phyloP scores from a whole-genome alignment of 192 early-diverging fungal genomes.

The Umbelopsis ramanniana region DNA sequence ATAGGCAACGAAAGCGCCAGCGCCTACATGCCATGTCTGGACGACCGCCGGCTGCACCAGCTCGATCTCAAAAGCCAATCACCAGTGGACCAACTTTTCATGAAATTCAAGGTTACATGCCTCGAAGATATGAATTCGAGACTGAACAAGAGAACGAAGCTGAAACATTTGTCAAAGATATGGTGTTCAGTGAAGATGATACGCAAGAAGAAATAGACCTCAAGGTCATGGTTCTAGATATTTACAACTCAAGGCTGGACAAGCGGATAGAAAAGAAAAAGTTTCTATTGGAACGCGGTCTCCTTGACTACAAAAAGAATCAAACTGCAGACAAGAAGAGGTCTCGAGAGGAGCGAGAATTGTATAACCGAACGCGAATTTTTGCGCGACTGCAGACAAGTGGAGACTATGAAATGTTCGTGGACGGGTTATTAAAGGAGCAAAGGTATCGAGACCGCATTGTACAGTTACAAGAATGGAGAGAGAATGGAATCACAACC shows the following conservation, averaged over 20 bases:
- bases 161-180: slow-evolving; percentile 93
- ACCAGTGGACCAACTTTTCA: slow-evolving; percentile 90
- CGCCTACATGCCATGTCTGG: slow-evolving; percentile 32
- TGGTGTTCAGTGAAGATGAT: slow-evolving; percentile 89
- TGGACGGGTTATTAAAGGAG: slow-evolving; percentile 78
- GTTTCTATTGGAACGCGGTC: slow-evolving; percentile 86
- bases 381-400: slow-evolving; percentile 87
- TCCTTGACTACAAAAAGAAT: slow-evolving; percentile 87
- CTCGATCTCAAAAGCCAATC: slow-evolving; percentile 56
- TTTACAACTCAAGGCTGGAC: slow-evolving; percentile 90
- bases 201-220: slow-evolving; percentile 85
- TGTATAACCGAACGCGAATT: slow-evolving; percentile 76
- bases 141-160: slow-evolving; percentile 96
- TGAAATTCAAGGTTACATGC: slow-evolving; percentile 98
- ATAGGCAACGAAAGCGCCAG: slow-evolving; percentile 38
- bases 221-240: slow-evolving; percentile 86
- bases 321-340: slow-evolving; percentile 81
- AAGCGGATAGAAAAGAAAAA: slow-evolving; percentile 81
- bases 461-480: slow-evolving; percentile 85
- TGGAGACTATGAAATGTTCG: slow-evolving; percentile 80
- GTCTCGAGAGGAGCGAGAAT: slow-evolving; percentile 87
- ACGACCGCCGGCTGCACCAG: slow-evolving; percentile 23
- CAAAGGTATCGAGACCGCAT: slow-evolving; percentile 78
- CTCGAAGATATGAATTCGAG: slow-evolving; percentile 94
- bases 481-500: slow-evolving; percentile 85